Conservation (phyloP, 352 stramenopile genomes). For the Globisporangium cylindrosporum region DNA sequence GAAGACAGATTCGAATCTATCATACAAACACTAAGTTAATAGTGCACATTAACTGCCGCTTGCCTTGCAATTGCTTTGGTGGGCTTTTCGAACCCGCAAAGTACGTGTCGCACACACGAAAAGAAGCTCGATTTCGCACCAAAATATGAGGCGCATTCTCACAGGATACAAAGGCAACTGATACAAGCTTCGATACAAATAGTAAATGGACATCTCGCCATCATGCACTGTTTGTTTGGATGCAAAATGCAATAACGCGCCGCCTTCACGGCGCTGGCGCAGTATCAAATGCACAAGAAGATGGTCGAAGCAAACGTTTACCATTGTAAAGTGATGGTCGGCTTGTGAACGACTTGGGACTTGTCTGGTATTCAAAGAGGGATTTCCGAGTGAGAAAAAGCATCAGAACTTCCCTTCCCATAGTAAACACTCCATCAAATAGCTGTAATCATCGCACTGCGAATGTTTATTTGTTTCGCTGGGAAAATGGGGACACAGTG, state of each 20-base stretch:
- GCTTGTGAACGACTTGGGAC: not conserved
- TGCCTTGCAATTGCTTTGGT: too few species aligned
- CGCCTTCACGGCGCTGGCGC: not conserved
- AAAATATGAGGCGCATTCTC: not conserved
- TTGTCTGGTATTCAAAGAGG: not conserved
- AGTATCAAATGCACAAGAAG: not conserved
- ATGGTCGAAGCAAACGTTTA: not conserved
- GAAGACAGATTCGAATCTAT: too few species aligned
- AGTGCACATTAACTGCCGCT: too few species aligned
- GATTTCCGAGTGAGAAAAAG: not conserved
- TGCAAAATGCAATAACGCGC: not conserved
- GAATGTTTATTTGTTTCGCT: conserved; percentile 2
- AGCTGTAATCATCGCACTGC: conserved; percentile 1
- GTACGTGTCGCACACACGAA: not conserved
- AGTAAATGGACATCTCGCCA: not conserved
- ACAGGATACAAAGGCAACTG: not conserved
- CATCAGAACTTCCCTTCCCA: not conserved
- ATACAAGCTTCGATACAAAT: not conserved
- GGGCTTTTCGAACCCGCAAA: not conserved
- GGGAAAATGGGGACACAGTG: not conserved
- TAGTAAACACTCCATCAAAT: not conserved
- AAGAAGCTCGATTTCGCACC: not conserved
- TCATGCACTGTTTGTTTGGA: not conserved
- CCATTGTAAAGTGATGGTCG: not conserved
- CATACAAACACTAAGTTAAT: not conserved